phyloP scores from a whole-genome alignment of 2,329 filamentous ascomycete genomes.

The Stemphylium lycopersici region DNA sequence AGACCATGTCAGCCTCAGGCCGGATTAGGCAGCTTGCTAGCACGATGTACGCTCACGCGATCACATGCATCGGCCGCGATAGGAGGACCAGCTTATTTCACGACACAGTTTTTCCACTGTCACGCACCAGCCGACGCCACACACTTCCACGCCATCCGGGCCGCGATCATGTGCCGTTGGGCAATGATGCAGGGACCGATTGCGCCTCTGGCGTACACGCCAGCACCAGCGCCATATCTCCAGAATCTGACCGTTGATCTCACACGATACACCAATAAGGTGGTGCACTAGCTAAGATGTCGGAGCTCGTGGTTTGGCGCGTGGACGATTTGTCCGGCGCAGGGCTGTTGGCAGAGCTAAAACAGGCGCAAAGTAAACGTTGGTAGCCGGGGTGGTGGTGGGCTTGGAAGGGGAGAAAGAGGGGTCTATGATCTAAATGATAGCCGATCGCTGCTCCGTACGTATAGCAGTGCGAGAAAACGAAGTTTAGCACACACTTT shows the following conservation, averaged over 20 bases:
- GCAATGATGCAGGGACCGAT: constrained; percentile 4
- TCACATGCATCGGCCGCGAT: not conserved
- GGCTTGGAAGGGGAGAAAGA: not conserved
- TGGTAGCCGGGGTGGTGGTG: not conserved
- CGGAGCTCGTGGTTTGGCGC: too few relatives aligned
- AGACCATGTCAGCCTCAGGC: not conserved
- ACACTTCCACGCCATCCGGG: not conserved
- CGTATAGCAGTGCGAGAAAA: not conserved
- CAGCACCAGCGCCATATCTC: not conserved
- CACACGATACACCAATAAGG: not conserved
- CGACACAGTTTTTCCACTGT: not conserved
- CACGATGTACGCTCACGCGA: not conserved
- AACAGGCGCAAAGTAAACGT: not conserved
- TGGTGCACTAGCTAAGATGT: too few relatives aligned
- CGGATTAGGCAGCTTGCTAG: not conserved
- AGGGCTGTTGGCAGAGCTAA: not conserved
- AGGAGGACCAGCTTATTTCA: not conserved
- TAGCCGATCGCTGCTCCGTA: not conserved
- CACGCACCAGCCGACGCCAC: not conserved
- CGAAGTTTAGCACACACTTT: not conserved
- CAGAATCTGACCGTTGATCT: not conserved
- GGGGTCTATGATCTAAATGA: not conserved
- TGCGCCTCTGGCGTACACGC: not conserved
- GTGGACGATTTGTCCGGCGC: not conserved
- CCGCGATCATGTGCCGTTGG: constrained; percentile 1